These are phyloP conservation scores for Podospora comata DNA, from an alignment of 495 filamentous ascomycete genomes.

Conservation along the genomic window DNA sequence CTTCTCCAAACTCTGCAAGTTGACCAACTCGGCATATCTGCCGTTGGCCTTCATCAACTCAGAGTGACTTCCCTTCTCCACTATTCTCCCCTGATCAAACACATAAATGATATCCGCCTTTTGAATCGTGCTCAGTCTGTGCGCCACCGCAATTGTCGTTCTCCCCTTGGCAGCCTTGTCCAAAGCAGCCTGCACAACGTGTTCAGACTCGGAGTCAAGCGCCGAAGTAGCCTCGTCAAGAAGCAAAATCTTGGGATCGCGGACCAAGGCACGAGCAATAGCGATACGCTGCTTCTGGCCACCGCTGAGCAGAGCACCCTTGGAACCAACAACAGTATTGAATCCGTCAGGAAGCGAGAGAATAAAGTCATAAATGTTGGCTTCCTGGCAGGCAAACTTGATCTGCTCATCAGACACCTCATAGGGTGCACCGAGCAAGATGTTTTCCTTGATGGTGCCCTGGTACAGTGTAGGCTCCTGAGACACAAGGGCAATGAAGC, in stretches of 20 bases:
- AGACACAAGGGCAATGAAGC: conserved; percentile 58
- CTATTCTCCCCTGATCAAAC: conserved; percentile 54
- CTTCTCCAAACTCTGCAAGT: conserved; percentile 73
- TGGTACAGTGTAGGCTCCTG: conserved; percentile 62
- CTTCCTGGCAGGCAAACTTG: conserved; percentile 58
- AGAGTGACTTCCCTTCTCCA: conserved; percentile 54
- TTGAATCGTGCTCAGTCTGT: conserved; percentile 57
- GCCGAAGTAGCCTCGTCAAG: conserved; percentile 80
- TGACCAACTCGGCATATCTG: conserved; percentile 55
- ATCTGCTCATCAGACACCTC: conserved; percentile 53
- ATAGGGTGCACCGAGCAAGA: conserved; percentile 51
- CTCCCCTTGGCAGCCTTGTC: conserved; percentile 60
- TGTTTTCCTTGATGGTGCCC: conserved; percentile 59
- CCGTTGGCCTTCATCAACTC: conserved; percentile 52
- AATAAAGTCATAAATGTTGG: conserved; percentile 68
- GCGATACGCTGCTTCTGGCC: conserved; percentile 80
- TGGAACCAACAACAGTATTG: conserved; percentile 61
- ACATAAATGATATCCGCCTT: conserved; percentile 61
- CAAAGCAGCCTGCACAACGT: conserved; percentile 68
- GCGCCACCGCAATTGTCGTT: conserved; percentile 76
- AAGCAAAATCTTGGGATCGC: conserved; percentile 67
- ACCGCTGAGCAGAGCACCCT: conserved; percentile 67
- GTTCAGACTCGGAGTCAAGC: conserved; percentile 74
- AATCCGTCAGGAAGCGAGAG: conserved; percentile 61
- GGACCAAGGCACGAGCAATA: conserved; percentile 74